Evolutionary conservation across 176 grass and related monocot species (phyloP), one percentile per base, ranked within the genome.

Genomic region (Carex cristatella): DNA sequence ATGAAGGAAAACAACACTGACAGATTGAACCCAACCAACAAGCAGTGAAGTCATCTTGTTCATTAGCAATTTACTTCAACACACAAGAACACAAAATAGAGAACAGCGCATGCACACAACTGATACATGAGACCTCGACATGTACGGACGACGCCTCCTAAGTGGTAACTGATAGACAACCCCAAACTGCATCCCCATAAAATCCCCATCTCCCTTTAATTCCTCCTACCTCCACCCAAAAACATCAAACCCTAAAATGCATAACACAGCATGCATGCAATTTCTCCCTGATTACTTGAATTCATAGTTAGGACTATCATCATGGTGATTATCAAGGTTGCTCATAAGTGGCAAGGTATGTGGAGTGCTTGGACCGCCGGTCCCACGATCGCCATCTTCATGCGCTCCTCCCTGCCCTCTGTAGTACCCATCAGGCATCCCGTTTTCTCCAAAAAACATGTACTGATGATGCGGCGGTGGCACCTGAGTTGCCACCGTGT

Each of bases 321-420:
- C 49, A 64, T 81, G 79, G 67, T 82, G 31, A 64, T 81, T 38
- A 67, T 83, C 80, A 67, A 83, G 37, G 60, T 83, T 68, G 19
- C 23, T 83, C 80, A 83, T 83, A 4, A 83, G 28, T 67, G 80
- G 62, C 62, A 83, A 42, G 7, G 80, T 60, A 14, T 83, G 73
- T 7, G 73, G 40, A 68, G 80, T 30, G 62, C 80, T 83, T 54
- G 61, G 31, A 14, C 60, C 61, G 1, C 19, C 62, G 27, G 11
- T 30, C 62, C 49, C 48, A 31, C 19, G 16, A 3, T 75, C 70
- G 10, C 38, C 58, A 31, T 75, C 55, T 35, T 60, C 84, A 76
- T 85, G 31, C 84, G 27, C 49, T 11, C 48, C 13, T 23, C 23
- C 33, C 1, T 73, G 28, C 4, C 6, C 83, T 31, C 51, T 55